phyloP scores from a whole-genome alignment of 1,284 basidiomycete genomes.

The Cryptococcus sp. region DNA sequence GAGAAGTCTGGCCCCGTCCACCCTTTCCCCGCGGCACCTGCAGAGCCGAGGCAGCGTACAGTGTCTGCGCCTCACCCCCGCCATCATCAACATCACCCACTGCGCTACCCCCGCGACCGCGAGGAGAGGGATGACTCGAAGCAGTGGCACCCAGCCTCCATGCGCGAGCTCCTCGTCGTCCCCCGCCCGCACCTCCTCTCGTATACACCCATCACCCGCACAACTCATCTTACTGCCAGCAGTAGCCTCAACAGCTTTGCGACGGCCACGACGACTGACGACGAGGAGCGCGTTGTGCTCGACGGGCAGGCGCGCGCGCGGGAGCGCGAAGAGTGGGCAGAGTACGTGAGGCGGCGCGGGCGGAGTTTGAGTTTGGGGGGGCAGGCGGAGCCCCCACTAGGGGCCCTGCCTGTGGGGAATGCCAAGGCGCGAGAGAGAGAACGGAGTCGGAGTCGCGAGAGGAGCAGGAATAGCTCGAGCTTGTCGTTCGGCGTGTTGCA shows the following conservation, averaged over 20 bases:
- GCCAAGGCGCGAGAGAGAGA: conserved; percentile 21
- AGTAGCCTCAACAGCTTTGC: neutral
- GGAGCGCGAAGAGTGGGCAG: conserved; percentile 35
- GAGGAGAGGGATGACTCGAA: conserved; percentile 10
- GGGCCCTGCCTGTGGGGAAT: conserved; percentile 28
- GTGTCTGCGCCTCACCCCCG: conserved; percentile 14
- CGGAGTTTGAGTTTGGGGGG: conserved; percentile 26
- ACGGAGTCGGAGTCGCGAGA: conserved; percentile 8
- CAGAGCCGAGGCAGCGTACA: conserved; percentile 9
- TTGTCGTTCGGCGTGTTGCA: neutral
- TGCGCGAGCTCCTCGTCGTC: conserved; percentile 42
- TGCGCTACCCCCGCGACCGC: neutral
- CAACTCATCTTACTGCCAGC: neutral
- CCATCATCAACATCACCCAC: conserved; percentile 2
- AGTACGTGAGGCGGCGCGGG: conserved; percentile 19
- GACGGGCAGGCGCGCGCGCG: conserved; percentile 15
- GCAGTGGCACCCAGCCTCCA: conserved; percentile 28
- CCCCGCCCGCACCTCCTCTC: conserved; percentile 38
- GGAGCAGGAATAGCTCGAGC: conserved; percentile 9
- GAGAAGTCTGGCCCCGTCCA: neutral
- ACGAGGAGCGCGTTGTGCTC: conserved; percentile 17
- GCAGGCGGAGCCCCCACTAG: conserved; percentile 13
- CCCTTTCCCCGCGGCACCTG: conserved; percentile 1
- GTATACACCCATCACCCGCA: conserved; percentile 9
- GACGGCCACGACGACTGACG: neutral